Conservation (phyloP, 1,284 basidiomycete genomes). For the Naganishia cerealis region DNA sequence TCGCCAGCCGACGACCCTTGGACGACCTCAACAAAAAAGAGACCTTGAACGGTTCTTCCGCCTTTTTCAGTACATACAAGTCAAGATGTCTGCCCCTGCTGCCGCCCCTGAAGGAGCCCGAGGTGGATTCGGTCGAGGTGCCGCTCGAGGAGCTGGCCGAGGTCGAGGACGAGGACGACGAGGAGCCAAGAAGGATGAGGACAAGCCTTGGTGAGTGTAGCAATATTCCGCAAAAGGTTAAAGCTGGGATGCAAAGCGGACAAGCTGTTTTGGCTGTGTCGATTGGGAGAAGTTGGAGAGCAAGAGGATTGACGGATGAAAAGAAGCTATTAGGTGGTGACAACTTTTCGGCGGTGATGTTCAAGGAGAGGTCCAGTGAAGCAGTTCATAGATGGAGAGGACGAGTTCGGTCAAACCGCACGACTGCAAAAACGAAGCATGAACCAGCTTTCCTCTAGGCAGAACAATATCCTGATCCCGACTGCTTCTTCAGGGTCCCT, state of each 20-base stretch:
- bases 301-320: neutral
- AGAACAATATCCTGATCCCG: neutral
- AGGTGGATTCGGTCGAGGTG: conserved; percentile 50
- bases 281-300: neutral
- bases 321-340: no score
- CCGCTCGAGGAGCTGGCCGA: conserved; percentile 32
- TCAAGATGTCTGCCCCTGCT: conserved; percentile 51
- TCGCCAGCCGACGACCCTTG: conserved; percentile 17
- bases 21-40: conserved; percentile 30
- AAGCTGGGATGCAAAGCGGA: neutral
- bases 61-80: conserved; percentile 22
- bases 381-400: no score
- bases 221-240: neutral
- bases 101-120: conserved; percentile 46
- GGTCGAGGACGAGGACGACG: conserved; percentile 87
- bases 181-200: conserved; percentile 95
- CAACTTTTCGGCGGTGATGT: no score
- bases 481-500: conserved; percentile 65
- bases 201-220: conserved; percentile 90
- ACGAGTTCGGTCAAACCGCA: neutral
- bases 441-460: neutral
- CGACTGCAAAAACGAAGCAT: neutral
- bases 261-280: neutral
- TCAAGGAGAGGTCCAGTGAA: no score
- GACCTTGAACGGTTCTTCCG: conserved; percentile 17